These are phyloP conservation scores for Saturnispora sanitii DNA, from an alignment of 805 yeast species.

Conservation along the genomic window DNA sequence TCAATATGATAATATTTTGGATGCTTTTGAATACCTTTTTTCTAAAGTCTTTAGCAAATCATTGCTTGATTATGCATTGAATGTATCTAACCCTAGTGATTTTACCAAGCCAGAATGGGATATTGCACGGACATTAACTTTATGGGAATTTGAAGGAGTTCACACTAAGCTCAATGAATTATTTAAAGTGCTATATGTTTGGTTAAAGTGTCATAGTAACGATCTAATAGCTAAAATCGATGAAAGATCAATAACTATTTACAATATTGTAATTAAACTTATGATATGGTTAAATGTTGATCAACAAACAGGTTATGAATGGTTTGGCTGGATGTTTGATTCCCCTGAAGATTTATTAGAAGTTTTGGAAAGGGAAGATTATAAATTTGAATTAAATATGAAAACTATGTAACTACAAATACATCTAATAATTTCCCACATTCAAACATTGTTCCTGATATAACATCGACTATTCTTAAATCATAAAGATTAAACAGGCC, in stretches of 20 bases:
- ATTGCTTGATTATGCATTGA: background rate
- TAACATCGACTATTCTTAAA: slow-evolving; percentile 51
- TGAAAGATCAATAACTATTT: slow-evolving; percentile 13
- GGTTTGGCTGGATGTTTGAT: slow-evolving; percentile 24
- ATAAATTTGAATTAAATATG: slow-evolving; percentile 5
- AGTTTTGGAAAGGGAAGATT: slow-evolving; percentile 12
- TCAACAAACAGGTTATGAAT: slow-evolving; percentile 15
- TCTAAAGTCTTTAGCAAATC: background rate
- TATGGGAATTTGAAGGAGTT: slow-evolving; percentile 10
- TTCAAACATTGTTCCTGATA: slow-evolving; percentile 57
- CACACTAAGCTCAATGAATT: background rate
- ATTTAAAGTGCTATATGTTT: slow-evolving; percentile 19
- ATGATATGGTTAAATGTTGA: slow-evolving; percentile 20
- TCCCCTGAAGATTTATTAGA: slow-evolving; percentile 20
- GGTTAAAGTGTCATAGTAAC: slow-evolving; percentile 21
- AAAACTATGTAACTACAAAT: slow-evolving; percentile 35
- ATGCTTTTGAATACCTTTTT: slow-evolving; percentile 17
- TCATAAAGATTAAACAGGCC: slow-evolving; percentile 62
- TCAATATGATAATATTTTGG: slow-evolving; percentile 19
- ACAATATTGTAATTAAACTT: slow-evolving; percentile 15
- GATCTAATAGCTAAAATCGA: slow-evolving; percentile 8
- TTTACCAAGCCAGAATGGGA: slow-evolving; percentile 10
- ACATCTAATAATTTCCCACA: slow-evolving; percentile 66
- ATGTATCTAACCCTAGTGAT: slow-evolving; percentile 4
- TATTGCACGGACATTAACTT: slow-evolving; percentile 11